Evolutionary conservation across 441 rosid species (phyloP).

Genomic region (Sinapis alba): DNA sequence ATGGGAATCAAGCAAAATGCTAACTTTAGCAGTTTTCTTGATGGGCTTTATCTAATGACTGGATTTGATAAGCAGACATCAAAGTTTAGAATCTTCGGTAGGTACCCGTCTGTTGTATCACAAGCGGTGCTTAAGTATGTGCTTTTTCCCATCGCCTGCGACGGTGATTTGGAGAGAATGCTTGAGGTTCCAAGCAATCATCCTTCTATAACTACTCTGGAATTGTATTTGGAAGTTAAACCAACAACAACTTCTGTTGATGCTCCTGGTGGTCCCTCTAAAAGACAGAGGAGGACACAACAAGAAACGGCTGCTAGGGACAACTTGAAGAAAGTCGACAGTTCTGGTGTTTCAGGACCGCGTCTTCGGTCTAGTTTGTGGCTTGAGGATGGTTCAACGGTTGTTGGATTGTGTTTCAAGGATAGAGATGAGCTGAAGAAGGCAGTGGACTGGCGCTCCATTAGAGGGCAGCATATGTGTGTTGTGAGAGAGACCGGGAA

Average conservation of each 20-base stretch:
- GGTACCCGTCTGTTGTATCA: not conserved
- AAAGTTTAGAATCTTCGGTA: not conserved
- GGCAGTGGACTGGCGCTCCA: conserved; percentile 10
- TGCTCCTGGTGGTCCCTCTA: not conserved
- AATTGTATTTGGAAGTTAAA: not conserved
- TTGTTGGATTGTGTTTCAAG: conserved; percentile 13
- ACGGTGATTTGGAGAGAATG: not conserved
- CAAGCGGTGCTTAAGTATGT: not conserved
- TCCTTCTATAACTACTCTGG: not conserved
- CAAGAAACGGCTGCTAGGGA: no score
- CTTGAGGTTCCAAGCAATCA: not conserved
- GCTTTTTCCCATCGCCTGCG: not conserved
- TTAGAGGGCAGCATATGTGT: conserved; percentile 5
- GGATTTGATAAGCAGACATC: not conserved
- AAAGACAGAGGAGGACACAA: not conserved
- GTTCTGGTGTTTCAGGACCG: no score
- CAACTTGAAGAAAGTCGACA: no score
- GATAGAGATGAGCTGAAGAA: conserved; percentile 16
- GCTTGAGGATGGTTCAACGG: conserved; percentile 3
- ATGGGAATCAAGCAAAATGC: not conserved
- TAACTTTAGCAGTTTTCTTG: not conserved
- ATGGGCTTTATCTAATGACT: not conserved
- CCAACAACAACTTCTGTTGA: not conserved
- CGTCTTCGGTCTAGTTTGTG: conserved; percentile 10
- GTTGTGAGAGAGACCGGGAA: not conserved